These are phyloP conservation scores for Fistulinella prunicolor DNA, from an alignment of 768 basidiomycete genomes.

Conservation along the genomic window DNA sequence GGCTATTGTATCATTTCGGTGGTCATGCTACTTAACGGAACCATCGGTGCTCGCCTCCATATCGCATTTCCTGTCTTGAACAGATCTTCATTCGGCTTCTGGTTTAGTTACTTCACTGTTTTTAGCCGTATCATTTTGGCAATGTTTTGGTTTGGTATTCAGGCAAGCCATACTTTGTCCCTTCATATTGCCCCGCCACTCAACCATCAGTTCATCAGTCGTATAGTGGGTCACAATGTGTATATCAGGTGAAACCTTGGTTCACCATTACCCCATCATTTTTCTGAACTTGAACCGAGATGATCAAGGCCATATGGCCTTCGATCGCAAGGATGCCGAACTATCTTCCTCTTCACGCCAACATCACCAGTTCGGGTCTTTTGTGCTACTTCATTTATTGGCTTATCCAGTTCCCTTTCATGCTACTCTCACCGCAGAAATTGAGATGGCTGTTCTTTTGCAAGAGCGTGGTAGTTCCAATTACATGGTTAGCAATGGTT, in stretches of 20 bases:
- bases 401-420: conserved; percentile 71
- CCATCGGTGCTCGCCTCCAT: conserved; percentile 75
- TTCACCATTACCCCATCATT: background rate
- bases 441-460: conserved; percentile 75
- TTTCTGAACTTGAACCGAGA: conserved; percentile 28
- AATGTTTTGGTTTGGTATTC: conserved; percentile 83
- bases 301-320: conserved; percentile 86
- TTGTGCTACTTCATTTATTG: conserved; percentile 77
- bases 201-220: conserved; percentile 33
- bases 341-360: conserved; percentile 49
- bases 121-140: conserved; percentile 72
- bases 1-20: conserved; percentile 72
- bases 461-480: conserved; percentile 64
- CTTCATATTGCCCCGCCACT: background rate
- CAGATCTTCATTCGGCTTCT: conserved; percentile 86
- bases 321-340: conserved; percentile 64
- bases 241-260: conserved; percentile 50
- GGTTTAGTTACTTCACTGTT: conserved; percentile 85
- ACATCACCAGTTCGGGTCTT: conserved; percentile 68
- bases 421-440: conserved; percentile 74
- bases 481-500: conserved; percentile 65
- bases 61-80: conserved; percentile 74
- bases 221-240: conserved; percentile 63
- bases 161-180: conserved; percentile 46
- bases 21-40: conserved; percentile 77